Conservation (phyloP, 805 yeast genomes). For the Blastobotrys terrestris region DNA sequence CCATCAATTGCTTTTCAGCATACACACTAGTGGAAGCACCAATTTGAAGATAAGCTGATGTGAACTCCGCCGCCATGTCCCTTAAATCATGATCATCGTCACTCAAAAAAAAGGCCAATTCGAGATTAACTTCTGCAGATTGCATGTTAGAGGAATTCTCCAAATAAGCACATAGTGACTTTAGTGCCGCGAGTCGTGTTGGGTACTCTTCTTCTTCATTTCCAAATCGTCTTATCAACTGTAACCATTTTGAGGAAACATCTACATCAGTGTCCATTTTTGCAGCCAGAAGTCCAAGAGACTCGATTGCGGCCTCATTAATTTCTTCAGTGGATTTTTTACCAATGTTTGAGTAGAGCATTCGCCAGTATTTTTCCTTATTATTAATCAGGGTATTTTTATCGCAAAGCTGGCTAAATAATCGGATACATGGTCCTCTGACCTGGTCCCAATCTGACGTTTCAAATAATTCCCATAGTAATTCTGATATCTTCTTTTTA, state of each 20-base stretch:
- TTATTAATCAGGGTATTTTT: constrained; percentile 20
- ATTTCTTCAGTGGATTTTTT: constrained; percentile 40
- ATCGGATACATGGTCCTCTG: constrained; percentile 22
- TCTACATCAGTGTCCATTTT: constrained; percentile 8
- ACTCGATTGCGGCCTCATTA: constrained; percentile 44
- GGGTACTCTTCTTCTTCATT: constrained; percentile 42
- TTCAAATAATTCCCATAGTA: constrained; percentile 19
- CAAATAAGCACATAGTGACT: constrained; percentile 37
- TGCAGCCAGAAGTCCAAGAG: constrained; percentile 42
- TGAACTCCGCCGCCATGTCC: constrained; percentile 38
- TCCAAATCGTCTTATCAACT: constrained; percentile 26
- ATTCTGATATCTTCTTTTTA: neutral
- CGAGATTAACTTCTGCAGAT: neutral
- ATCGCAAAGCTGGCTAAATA: constrained; percentile 13
- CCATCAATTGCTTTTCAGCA: constrained; percentile 25
- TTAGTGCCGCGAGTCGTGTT: constrained; percentile 41
- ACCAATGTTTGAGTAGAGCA: constrained; percentile 30
- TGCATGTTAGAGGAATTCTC: neutral
- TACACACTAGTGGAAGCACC: constrained; percentile 30
- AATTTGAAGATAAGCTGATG: constrained; percentile 31
- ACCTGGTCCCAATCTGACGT: constrained; percentile 21
- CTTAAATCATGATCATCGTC: constrained; percentile 70
- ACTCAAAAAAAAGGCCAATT: constrained; percentile 21
- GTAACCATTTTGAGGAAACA: constrained; percentile 27
- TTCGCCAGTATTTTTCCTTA: constrained; percentile 22